A percentile compares a stretch with the other conserved stretches of the same genome.
Evolutionary conservation across 1,284 basidiomycete species (phyloP).

Genomic region (Bjerkandera adusta): DNA sequence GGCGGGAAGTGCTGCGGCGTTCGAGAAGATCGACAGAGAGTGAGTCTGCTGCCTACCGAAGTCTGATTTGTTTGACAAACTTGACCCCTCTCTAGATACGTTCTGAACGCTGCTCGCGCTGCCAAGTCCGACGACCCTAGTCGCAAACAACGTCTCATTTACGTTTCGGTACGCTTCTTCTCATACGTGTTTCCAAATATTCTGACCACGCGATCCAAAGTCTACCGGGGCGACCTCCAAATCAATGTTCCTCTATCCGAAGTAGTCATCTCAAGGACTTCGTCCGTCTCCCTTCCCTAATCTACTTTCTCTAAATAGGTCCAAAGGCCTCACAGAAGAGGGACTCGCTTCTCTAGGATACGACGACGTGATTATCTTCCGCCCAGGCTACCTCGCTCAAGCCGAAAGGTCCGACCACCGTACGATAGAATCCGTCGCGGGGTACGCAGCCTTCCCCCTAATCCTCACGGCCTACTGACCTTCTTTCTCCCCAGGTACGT

Average conservation of each 20-base stretch:
- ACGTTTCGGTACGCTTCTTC: slow-evolving; percentile 55
- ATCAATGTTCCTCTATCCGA: slow-evolving; percentile 51
- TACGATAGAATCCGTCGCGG: too few species aligned
- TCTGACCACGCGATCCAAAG: too few species aligned
- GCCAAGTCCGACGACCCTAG: slow-evolving; percentile 47
- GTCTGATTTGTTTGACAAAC: too few species aligned
- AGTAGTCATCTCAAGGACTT: too few species aligned
- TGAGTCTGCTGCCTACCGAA: too few species aligned
- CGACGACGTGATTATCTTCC: slow-evolving; percentile 64
- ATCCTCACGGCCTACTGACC: too few species aligned
- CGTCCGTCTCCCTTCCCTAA: too few species aligned
- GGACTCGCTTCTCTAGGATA: slow-evolving; percentile 66
- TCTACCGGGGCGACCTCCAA: slow-evolving; percentile 44
- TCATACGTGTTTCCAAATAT: too few species aligned
- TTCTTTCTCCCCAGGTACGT: slow-evolving; percentile 2
- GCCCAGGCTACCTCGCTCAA: slow-evolving; percentile 53
- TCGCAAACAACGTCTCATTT: slow-evolving; percentile 58
- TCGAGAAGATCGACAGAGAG: slow-evolving; percentile 78
- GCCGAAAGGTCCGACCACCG: slow-evolving; percentile 39
- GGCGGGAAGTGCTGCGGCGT: slow-evolving; percentile 65
- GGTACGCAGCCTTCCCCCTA: too few species aligned
- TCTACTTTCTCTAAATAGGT: slow-evolving; percentile 43
- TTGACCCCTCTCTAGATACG: slow-evolving; percentile 62
- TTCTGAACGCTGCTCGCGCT: slow-evolving; percentile 64
- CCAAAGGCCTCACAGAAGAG: slow-evolving; percentile 75